Evolutionary conservation across 768 basidiomycete genomes (phyloP).

Genomic region (Baorangia bicolor): DNA sequence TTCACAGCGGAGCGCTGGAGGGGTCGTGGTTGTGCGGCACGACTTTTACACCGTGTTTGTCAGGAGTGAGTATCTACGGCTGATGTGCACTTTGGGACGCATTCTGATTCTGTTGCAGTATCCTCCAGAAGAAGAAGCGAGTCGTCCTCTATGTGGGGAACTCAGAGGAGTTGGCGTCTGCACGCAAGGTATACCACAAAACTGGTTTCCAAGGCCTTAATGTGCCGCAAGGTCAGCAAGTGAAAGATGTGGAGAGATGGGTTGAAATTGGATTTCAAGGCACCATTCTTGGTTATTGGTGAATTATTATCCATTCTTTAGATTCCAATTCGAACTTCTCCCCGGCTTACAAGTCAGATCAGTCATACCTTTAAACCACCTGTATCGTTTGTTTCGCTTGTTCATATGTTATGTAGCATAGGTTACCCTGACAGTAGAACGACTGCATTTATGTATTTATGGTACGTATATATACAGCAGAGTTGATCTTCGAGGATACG

Average conservation of each 20-base stretch:
- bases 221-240: neutral
- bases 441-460: neutral
- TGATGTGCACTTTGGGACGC: too few relatives aligned
- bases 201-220: slow-evolving; percentile 19
- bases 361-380: neutral
- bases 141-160: too few relatives aligned
- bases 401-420: slow-evolving; percentile 17
- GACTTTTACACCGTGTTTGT: too few relatives aligned
- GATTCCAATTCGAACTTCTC: too few relatives aligned
- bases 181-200: slow-evolving; percentile 19
- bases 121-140: too few relatives aligned
- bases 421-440: neutral
- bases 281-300: slow-evolving; percentile 19
- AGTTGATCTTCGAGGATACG: neutral
- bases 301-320: neutral
- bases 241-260: slow-evolving; percentile 17
- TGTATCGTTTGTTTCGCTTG: neutral
- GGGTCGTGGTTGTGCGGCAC: too few relatives aligned
- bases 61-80: too few relatives aligned
- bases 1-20: too few relatives aligned
- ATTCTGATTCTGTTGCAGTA: too few relatives aligned
- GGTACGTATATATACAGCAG: neutral
- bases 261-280: slow-evolving; percentile 12
- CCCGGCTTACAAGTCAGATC: neutral
- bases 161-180: slow-evolving; percentile 11